phyloP scores from a whole-genome alignment of 2,329 filamentous ascomycete species.

The Sclerotinia glacialis region DNA sequence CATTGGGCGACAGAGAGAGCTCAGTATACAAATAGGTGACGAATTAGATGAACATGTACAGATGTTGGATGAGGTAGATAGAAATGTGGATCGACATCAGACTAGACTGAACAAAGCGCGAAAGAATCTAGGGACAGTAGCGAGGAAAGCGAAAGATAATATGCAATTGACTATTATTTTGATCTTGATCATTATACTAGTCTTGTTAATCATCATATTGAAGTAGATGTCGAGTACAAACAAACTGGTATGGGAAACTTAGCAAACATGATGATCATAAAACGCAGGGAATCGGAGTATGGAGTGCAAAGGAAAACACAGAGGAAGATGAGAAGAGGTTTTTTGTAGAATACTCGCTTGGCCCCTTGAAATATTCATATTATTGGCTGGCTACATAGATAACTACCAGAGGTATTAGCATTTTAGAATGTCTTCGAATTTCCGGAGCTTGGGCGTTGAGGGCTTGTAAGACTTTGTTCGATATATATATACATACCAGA shows the following conservation, averaged over 20 bases:
- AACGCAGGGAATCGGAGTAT: constrained; percentile 1
- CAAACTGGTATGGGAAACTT: neutral
- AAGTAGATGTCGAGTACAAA: constrained; percentile 44
- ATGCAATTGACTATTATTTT: constrained; percentile 77
- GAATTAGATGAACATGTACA: constrained; percentile 89
- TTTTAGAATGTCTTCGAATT: neutral
- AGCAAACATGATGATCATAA: neutral
- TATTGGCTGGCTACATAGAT: neutral
- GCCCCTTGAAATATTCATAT: neutral
- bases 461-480: neutral
- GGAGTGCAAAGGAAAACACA: neutral
- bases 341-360: neutral
- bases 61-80: constrained; percentile 86
- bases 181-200: constrained; percentile 62
- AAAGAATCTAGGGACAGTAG: constrained; percentile 67
- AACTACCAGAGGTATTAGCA: neutral
- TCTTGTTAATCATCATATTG: constrained; percentile 65
- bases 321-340: neutral
- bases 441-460: neutral
- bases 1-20: constrained; percentile 84
- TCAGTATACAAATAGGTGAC: constrained; percentile 94
- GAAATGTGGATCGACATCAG: constrained; percentile 76
- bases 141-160: constrained; percentile 74
- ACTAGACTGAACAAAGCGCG: constrained; percentile 72
- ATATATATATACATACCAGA: neutral